Conservation (phyloP, 75 land plant genomes). For the Pinus tabuliformis region DNA sequence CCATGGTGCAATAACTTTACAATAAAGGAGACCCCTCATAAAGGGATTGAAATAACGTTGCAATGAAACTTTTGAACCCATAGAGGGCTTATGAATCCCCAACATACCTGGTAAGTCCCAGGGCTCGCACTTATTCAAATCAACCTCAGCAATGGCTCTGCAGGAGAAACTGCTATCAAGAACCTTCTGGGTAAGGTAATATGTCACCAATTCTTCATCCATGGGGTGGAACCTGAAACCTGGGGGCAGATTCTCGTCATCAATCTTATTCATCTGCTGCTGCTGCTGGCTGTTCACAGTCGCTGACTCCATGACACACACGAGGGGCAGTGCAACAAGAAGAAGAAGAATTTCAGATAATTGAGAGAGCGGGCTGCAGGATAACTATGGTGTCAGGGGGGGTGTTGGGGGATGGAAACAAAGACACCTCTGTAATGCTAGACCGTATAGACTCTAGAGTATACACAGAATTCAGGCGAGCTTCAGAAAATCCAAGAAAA, state of each 20-base stretch:
- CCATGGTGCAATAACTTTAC: neutral
- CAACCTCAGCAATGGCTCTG: slow-evolving; percentile 38
- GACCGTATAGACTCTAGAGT: too few species aligned
- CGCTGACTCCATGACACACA: too few species aligned
- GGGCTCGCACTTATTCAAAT: slow-evolving; percentile 50
- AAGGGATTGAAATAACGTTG: neutral
- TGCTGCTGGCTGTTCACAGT: too few species aligned
- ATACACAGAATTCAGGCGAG: too few species aligned
- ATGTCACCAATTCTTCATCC: slow-evolving; percentile 37
- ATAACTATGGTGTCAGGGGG: too few species aligned
- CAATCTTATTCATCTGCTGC: neutral
- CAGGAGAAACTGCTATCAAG: slow-evolving; percentile 17
- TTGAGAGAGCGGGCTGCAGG: too few species aligned
- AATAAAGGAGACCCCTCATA: neutral
- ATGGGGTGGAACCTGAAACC: slow-evolving; percentile 21
- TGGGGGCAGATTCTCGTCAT: slow-evolving; percentile 15
- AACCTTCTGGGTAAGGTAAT: slow-evolving; percentile 39
- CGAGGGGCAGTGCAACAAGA: too few species aligned
- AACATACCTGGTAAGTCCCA: slow-evolving; percentile 43
- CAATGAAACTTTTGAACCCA: neutral
- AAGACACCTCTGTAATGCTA: too few species aligned
- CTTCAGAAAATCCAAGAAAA: too few species aligned
- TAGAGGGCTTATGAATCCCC: neutral
- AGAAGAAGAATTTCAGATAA: too few species aligned
- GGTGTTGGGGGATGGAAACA: too few species aligned